These are phyloP conservation scores for Mediolabrus comicus DNA, from an alignment of 108 stramenopile species.

Conservation along the genomic window DNA sequence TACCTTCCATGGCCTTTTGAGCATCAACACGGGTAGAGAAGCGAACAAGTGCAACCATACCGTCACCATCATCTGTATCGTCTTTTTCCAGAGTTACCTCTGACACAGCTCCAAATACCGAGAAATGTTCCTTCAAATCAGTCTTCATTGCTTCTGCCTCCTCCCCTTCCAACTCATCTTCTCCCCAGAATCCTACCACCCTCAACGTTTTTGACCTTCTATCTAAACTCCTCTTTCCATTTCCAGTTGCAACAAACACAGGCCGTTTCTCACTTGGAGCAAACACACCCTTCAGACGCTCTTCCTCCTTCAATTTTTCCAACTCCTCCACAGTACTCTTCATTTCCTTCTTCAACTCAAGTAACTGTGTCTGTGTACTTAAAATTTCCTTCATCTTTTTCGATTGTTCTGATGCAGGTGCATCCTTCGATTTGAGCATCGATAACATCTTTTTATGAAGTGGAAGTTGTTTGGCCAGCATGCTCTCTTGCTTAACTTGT, in stretches of 20 bases:
- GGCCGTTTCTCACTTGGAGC: conserved; percentile 20
- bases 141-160: neutral
- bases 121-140: conserved; percentile 24
- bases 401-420: conserved; percentile 15
- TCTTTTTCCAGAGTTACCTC: conserved; percentile 12
- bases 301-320: conserved; percentile 23
- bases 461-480: conserved; percentile 19
- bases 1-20: conserved; percentile 24
- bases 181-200: conserved; percentile 29
- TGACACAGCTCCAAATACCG: conserved; percentile 12
- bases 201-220: conserved; percentile 30
- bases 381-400: conserved; percentile 41
- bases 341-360: conserved; percentile 36
- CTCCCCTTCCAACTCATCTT: neutral
- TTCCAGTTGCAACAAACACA: conserved; percentile 3
- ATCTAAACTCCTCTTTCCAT: conserved; percentile 27
- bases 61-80: neutral
- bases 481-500: conserved; percentile 18
- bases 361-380: conserved; percentile 17
- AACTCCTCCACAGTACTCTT: conserved; percentile 18
- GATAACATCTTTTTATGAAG: conserved; percentile 38
- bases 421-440: conserved; percentile 23
- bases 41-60: conserved; percentile 14
- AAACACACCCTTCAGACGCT: conserved; percentile 3
- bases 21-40: conserved; percentile 28